phyloP scores from a whole-genome alignment of 2,329 filamentous ascomycete genomes.

The Sporothrix inflata region DNA sequence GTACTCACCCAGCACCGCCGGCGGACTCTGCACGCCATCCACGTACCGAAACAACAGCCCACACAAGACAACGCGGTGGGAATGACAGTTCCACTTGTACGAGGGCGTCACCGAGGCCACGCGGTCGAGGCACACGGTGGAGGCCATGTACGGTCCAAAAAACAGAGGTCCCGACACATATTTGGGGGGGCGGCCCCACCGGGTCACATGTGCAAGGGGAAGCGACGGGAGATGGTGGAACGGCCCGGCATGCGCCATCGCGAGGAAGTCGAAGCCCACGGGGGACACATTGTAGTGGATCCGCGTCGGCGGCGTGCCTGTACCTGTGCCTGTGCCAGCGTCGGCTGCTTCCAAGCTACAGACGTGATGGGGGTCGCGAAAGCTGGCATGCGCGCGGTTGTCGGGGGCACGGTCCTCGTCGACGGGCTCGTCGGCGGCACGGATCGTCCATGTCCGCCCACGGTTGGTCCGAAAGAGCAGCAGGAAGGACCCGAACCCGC shows the following conservation, averaged over 20 bases:
- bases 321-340: too few relatives aligned
- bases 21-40: neutral
- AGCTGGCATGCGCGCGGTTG: too few relatives aligned
- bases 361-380: too few relatives aligned
- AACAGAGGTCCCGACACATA: neutral
- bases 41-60: neutral
- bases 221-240: neutral
- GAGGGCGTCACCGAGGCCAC: neutral
- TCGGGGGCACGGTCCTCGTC: too few relatives aligned
- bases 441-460: neutral
- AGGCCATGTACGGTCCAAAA: neutral
- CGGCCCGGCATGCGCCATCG: neutral
- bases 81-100: neutral
- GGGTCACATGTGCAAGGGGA: neutral
- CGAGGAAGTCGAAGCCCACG: too few relatives aligned
- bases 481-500: neutral
- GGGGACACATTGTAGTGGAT: too few relatives aligned
- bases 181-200: neutral
- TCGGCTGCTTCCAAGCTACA: too few relatives aligned
- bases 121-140: neutral
- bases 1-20: neutral
- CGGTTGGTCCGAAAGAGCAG: neutral
- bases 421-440: too few relatives aligned
- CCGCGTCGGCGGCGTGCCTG: too few relatives aligned
- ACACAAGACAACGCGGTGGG: neutral